Conservation (phyloP, 169 alveolate genomes). For the Eimeria mitis region DNA sequence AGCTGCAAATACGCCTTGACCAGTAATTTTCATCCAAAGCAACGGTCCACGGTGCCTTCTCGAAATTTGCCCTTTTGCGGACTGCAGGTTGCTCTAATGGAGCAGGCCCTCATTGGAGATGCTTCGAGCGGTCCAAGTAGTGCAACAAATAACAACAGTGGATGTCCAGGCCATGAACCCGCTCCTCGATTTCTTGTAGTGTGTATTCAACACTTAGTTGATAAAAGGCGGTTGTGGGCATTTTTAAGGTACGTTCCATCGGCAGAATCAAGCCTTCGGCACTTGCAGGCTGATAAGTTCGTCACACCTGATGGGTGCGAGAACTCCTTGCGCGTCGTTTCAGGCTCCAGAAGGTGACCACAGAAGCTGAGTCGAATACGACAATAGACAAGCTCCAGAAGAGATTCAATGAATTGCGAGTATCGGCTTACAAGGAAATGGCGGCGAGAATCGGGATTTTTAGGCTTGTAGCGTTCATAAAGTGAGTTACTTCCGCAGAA, state of each 20-base stretch:
- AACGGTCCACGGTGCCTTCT: neutral
- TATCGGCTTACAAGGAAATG: conserved; percentile 79
- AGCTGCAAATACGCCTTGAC: neutral
- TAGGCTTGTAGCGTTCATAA: conserved; percentile 38
- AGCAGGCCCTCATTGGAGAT: conserved; percentile 65
- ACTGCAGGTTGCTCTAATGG: conserved; percentile 55
- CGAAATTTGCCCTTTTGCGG: neutral
- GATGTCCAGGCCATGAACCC: neutral
- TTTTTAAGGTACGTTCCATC: conserved; percentile 23
- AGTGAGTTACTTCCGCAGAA: neutral
- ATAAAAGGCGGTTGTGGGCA: conserved; percentile 58
- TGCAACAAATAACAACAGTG: neutral
- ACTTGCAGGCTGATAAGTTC: neutral
- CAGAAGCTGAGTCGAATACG: conserved; percentile 49
- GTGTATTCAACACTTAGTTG: conserved; percentile 23
- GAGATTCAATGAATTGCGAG: conserved; percentile 77
- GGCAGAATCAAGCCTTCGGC: neutral
- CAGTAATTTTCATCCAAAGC: neutral
- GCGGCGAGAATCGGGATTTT: conserved; percentile 27
- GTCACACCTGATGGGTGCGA: neutral
- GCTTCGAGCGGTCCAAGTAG: neutral
- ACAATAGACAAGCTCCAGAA: conserved; percentile 69
- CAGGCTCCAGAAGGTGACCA: conserved; percentile 72
- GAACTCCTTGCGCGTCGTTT: neutral
- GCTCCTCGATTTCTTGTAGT: conserved; percentile 24